Percentiles rank a stretch among this genome's conserved stretches.
These are phyloP conservation scores for Mycena maculata DNA, from an alignment of 768 basidiomycete species.

Conservation along the genomic window DNA sequence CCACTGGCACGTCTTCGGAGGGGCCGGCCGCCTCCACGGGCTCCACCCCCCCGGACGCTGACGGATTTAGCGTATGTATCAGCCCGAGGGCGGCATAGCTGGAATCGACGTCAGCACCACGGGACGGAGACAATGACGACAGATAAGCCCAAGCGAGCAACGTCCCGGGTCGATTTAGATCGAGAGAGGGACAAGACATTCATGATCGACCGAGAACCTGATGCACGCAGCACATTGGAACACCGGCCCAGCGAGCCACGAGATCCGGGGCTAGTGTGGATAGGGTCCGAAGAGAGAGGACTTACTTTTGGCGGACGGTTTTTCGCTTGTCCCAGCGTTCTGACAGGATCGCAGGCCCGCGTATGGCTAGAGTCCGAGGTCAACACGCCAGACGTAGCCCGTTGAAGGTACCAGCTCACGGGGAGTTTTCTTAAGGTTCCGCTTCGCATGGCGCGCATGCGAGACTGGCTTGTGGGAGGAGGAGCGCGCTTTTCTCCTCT, in stretches of 20 bases:
- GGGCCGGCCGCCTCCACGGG: slow-evolving; percentile 39
- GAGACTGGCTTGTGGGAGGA: slow-evolving; percentile 78
- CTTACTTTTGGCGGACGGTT: slow-evolving; percentile 94
- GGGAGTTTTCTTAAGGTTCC: slow-evolving; percentile 81
- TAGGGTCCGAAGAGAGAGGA: slow-evolving; percentile 29
- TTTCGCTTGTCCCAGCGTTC: slow-evolving; percentile 89
- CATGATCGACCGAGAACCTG: slow-evolving; percentile 37
- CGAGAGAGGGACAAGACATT: slow-evolving; percentile 18
- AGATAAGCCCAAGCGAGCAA: slow-evolving; percentile 27
- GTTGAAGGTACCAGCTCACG: slow-evolving; percentile 55
- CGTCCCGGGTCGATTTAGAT: slow-evolving; percentile 28
- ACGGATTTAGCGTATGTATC: slow-evolving; percentile 73
- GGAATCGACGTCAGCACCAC: slow-evolving; percentile 24
- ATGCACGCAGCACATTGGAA: slow-evolving; percentile 21
- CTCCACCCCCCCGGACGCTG: slow-evolving; percentile 77
- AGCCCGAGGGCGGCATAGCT: slow-evolving; percentile 88
- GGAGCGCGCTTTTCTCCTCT: slow-evolving; percentile 87
- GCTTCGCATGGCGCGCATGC: slow-evolving; percentile 80
- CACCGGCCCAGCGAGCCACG: slow-evolving; percentile 25
- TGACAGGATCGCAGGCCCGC: slow-evolving; percentile 84
- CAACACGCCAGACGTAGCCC: slow-evolving; percentile 27
- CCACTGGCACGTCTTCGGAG: slow-evolving; percentile 31
- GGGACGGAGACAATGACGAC: slow-evolving; percentile 28
- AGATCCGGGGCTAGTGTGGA: neutral
- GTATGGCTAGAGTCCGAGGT: slow-evolving; percentile 64